Evolutionary conservation across 441 rosid genomes (phyloP).

Genomic region (Eruca vesicaria): DNA sequence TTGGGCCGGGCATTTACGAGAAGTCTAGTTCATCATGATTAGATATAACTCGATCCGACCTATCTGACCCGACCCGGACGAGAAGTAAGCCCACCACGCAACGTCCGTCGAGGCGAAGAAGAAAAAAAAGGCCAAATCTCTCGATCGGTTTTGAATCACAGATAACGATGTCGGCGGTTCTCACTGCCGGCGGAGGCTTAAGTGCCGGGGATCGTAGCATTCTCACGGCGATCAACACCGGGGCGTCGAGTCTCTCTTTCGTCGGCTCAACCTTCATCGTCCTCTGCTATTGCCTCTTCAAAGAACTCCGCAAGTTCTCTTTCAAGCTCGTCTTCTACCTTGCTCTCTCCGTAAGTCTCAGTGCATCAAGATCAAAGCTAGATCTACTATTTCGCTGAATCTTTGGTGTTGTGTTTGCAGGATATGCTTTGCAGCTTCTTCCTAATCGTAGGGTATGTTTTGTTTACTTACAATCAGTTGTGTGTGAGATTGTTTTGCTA

Average conservation of each 20-base stretch:
- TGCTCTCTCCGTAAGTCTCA: conserved; percentile 62
- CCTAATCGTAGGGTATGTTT: conserved; percentile 73
- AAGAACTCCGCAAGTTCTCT: conserved; percentile 92
- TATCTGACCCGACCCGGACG: conserved; percentile 1
- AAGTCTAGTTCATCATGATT: conserved; percentile 1
- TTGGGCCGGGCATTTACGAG: conserved; percentile 15
- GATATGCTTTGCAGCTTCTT: conserved; percentile 97
- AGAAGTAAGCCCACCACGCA: conserved; percentile 28
- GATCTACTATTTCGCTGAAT: conserved; percentile 23
- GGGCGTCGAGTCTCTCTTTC: conserved; percentile 81
- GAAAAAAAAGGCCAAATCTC: conserved; percentile 7
- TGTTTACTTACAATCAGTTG: not conserved
- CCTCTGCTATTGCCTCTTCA: conserved; percentile 81
- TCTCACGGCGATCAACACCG: conserved; percentile 57
- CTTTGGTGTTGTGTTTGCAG: conserved; percentile 42
- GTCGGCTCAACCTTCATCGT: conserved; percentile 89
- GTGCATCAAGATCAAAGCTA: conserved; percentile 18
- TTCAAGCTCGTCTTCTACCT: conserved; percentile 98
- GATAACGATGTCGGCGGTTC: conserved; percentile 42
- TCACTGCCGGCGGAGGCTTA: conserved; percentile 43
- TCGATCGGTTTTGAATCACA: not conserved
- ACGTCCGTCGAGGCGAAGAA: conserved; percentile 34
- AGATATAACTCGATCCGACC: not conserved
- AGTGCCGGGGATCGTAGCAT: conserved; percentile 54
- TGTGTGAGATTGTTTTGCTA: not conserved